Conservation (phyloP, 1,284 basidiomycete genomes). For the Papiliotrema nemorosa region DNA sequence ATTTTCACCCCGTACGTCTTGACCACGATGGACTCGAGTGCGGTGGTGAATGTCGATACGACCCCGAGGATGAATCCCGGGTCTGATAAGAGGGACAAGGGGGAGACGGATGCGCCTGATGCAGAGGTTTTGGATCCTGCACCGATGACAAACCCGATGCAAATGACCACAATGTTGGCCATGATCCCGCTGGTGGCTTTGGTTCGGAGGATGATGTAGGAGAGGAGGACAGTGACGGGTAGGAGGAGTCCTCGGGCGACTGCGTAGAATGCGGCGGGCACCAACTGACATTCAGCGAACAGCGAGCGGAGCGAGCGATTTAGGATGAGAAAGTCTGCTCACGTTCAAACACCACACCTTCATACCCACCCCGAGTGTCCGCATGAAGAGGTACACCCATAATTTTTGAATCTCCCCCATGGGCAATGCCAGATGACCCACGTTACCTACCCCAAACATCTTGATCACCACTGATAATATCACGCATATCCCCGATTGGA, state of each 20-base stretch:
- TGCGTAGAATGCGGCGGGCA: conserved; percentile 1
- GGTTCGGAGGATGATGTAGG: neutral
- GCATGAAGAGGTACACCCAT: neutral
- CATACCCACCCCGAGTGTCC: conserved; percentile 1
- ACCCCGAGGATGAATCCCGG: conserved; percentile 4
- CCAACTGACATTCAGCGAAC: neutral
- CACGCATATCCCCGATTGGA: conserved; percentile 1
- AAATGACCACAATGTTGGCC: conserved; percentile 1
- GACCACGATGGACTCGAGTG: conserved; percentile 1
- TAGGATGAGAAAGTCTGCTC: neutral
- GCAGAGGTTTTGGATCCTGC: neutral
- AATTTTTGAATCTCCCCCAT: neutral
- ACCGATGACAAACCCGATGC: conserved; percentile 1
- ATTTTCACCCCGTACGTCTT: neutral
- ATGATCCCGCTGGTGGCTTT: neutral
- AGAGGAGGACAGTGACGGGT: neutral
- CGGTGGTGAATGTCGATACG: conserved; percentile 1
- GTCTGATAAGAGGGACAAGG: neutral
- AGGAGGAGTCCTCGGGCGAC: conserved; percentile 1
- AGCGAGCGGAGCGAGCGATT: no score
- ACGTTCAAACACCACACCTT: conserved; percentile 4
- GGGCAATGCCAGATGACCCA: neutral
- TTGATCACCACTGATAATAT: neutral
- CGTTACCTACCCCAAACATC: neutral
- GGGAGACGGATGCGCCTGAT: neutral